A percentile compares a stretch with the other conserved stretches of the same genome.
Conservation (phyloP, 2,329 filamentous ascomycete genomes). For the Dothiorella sarmentorum region DNA sequence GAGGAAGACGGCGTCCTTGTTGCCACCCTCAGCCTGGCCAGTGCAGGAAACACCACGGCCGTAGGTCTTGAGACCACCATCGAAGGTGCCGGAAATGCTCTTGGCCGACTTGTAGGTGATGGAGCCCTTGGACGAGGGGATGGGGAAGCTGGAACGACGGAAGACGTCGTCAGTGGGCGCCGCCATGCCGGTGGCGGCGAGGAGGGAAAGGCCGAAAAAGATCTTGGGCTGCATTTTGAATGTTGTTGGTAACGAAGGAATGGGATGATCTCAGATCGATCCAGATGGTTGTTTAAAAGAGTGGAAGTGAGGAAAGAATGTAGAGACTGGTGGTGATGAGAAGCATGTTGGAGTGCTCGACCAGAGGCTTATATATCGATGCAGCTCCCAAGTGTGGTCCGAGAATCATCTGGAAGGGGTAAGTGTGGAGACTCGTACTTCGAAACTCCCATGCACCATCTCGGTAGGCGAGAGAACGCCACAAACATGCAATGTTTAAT, state of each 20-base stretch:
- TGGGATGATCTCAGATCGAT: conserved; percentile 15
- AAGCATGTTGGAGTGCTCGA: neutral
- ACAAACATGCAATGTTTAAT: neutral
- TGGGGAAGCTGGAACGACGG: conserved; percentile 8
- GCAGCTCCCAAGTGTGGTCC: neutral
- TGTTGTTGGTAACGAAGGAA: conserved; percentile 13
- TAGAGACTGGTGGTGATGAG: conserved; percentile 1
- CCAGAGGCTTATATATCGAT: neutral
- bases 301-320: conserved; percentile 9
- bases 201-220: neutral
- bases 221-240: conserved; percentile 12
- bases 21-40: conserved; percentile 44
- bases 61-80: conserved; percentile 12
- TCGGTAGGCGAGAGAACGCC: neutral
- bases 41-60: conserved; percentile 21
- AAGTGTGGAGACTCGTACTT: conserved; percentile 6
- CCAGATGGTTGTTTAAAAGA: conserved; percentile 3
- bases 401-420: conserved; percentile 5
- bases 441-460: neutral
- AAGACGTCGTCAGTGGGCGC: neutral
- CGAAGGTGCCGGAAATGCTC: conserved; percentile 1
- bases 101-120: neutral
- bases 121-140: conserved; percentile 4
- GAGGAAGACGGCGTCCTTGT: conserved; percentile 28
- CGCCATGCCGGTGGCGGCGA: conserved; percentile 12